These are phyloP conservation scores for Aureococcus anophagefferens DNA, from an alignment of 108 stramenopile genomes.

Conservation along the genomic window DNA sequence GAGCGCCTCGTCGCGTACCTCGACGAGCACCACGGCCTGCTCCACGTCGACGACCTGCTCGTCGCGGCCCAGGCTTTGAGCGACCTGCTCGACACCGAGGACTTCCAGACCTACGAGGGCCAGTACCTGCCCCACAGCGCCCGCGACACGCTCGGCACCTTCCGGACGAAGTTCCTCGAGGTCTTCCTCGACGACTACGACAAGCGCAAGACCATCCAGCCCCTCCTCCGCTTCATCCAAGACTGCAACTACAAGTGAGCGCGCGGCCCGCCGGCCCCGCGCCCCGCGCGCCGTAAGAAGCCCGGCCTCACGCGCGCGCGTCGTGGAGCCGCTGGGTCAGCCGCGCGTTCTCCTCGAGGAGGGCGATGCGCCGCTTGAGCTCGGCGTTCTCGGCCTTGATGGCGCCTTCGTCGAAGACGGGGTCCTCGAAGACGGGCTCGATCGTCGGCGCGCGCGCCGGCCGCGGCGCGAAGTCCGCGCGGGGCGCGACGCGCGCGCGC, in stretches of 20 bases:
- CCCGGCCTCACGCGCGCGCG: too few species aligned
- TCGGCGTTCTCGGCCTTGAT: too few species aligned
- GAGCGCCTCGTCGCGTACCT: neutral
- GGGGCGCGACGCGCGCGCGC: too few species aligned
- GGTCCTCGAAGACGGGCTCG: too few species aligned
- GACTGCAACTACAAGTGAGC: neutral
- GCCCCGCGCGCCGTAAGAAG: too few species aligned
- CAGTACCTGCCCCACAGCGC: neutral
- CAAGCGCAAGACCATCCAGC: neutral
- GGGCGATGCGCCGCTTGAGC: too few species aligned
- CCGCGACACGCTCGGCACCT: neutral
- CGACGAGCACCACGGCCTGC: neutral
- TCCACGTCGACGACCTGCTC: neutral
- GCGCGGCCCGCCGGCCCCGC: too few species aligned
- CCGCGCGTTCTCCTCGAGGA: too few species aligned
- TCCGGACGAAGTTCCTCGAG: neutral
- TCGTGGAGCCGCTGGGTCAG: too few species aligned
- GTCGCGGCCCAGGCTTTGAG: neutral
- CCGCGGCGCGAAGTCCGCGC: too few species aligned
- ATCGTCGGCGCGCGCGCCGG: too few species aligned
- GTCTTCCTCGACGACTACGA: slow-evolving; percentile 1
- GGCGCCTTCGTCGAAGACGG: too few species aligned
- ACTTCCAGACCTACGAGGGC: slow-evolving; percentile 12
- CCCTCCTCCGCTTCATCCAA: neutral
- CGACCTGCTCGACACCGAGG: slow-evolving; percentile 8